phyloP scores from a whole-genome alignment of 345 rosid species.

The Heritiera littoralis region DNA sequence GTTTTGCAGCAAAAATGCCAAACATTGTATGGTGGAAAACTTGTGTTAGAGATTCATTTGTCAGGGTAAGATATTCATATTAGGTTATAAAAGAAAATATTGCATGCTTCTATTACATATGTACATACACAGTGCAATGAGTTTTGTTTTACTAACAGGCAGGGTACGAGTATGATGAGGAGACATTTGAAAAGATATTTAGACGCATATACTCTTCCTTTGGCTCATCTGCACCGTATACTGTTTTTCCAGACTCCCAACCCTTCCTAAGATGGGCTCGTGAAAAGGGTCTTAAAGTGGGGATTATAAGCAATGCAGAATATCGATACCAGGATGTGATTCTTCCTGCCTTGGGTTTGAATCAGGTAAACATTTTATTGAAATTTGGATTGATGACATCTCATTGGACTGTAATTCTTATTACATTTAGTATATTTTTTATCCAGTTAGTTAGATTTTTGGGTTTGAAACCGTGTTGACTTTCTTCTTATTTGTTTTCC shows the following conservation, averaged over 20 bases:
- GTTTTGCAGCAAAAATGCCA: slow-evolving; percentile 78
- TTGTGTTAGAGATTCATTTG: slow-evolving; percentile 81
- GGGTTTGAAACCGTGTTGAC: background rate
- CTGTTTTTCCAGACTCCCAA: slow-evolving; percentile 68
- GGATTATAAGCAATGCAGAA: slow-evolving; percentile 82
- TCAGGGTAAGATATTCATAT: slow-evolving; percentile 48
- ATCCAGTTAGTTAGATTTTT: background rate
- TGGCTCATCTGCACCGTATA: slow-evolving; percentile 94
- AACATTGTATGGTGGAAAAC: slow-evolving; percentile 93
- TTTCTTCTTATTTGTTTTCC: background rate
- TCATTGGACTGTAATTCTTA: slow-evolving; percentile 2
- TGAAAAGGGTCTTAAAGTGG: slow-evolving; percentile 63
- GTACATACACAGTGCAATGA: background rate
- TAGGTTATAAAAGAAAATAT: background rate
- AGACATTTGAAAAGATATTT: slow-evolving; percentile 86
- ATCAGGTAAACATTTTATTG: slow-evolving; percentile 49
- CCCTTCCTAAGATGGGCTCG: slow-evolving; percentile 92
- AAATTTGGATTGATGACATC: background rate
- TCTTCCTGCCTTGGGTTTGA: slow-evolving; percentile 82
- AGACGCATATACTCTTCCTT: slow-evolving; percentile 84
- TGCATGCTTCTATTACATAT: background rate
- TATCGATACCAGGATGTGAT: slow-evolving; percentile 87
- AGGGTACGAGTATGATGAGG: slow-evolving; percentile 91
- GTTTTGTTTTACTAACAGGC: slow-evolving; percentile 53
- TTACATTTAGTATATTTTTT: background rate